These are phyloP conservation scores for Pleurostoma richardsiae DNA, from an alignment of 2,329 filamentous ascomycete species.

Conservation along the genomic window DNA sequence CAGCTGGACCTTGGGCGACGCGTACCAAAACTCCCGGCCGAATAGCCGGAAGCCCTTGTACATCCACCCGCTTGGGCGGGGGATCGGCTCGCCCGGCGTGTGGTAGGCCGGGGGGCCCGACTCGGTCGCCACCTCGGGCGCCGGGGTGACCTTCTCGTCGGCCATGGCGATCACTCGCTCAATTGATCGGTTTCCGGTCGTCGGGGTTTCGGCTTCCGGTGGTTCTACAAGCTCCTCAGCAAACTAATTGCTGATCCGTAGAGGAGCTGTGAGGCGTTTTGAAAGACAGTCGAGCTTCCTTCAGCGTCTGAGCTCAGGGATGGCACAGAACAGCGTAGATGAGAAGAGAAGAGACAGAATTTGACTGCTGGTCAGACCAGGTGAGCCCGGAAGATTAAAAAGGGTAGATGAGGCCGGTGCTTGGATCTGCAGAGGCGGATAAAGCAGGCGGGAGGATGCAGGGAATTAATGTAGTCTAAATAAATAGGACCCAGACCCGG, in stretches of 20 bases:
- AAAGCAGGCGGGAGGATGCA: background rate
- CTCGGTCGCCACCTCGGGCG: background rate
- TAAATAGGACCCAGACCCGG: background rate
- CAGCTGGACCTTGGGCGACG: constrained; percentile 68
- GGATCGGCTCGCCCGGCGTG: constrained; percentile 1
- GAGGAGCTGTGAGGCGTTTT: background rate
- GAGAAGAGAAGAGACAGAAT: background rate
- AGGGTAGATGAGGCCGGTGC: background rate
- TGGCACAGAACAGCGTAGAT: background rate
- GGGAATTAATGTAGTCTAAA: background rate
- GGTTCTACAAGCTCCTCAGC: no score
- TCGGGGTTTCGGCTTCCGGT: no score
- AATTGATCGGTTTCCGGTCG: background rate
- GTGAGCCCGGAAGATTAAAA: background rate
- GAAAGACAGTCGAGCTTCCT: background rate
- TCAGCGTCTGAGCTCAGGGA: background rate
- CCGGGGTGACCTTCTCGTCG: background rate
- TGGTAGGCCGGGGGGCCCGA: background rate
- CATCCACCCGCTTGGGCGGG: constrained; percentile 55
- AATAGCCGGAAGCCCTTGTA: constrained; percentile 58
- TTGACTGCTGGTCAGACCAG: background rate
- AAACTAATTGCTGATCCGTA: background rate
- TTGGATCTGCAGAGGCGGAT: background rate
- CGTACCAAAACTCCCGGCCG: constrained; percentile 57
- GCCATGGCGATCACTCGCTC: background rate